phyloP scores from a whole-genome alignment of 2,329 filamentous ascomycete genomes.

The Fusarium sororula region DNA sequence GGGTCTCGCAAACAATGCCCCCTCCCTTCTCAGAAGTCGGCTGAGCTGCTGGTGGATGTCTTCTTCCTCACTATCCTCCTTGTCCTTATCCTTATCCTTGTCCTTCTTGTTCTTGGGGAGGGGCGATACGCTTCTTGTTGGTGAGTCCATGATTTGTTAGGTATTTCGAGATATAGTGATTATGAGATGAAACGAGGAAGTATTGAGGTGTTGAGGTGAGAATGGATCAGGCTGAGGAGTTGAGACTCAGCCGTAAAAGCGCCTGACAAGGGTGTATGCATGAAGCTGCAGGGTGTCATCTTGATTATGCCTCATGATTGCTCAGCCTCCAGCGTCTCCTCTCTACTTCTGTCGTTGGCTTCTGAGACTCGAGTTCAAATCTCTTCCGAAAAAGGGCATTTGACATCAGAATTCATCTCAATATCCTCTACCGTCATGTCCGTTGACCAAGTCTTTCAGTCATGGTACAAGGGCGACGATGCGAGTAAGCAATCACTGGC shows the following conservation, averaged over 20 bases:
- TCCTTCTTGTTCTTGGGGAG: not conserved
- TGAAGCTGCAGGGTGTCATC: not conserved
- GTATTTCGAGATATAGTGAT: accelerated
- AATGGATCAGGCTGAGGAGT: not conserved
- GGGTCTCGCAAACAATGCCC: not conserved
- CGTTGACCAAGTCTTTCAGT: not conserved
- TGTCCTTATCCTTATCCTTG: not conserved
- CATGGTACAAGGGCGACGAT: not conserved
- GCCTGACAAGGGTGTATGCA: not conserved
- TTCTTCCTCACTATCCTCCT: not conserved
- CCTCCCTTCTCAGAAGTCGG: not conserved
- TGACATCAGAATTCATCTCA: accelerated
- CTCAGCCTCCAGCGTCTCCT: not conserved
- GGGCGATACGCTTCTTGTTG: not conserved
- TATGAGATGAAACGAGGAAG: not conserved
- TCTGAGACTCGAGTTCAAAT: not conserved
- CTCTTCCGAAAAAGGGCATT: accelerated
- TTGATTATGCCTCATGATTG: not conserved
- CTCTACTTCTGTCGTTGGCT: not conserved
- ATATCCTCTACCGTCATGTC: not conserved
- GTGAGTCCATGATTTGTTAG: not conserved
- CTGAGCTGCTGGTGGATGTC: not conserved
- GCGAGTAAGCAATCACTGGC: not conserved
- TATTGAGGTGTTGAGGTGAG: not conserved
- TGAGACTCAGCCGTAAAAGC: not conserved